These are phyloP conservation scores for Solanum chaucha DNA, from an alignment of 257 asterid genomes.

Conservation along the genomic window DNA sequence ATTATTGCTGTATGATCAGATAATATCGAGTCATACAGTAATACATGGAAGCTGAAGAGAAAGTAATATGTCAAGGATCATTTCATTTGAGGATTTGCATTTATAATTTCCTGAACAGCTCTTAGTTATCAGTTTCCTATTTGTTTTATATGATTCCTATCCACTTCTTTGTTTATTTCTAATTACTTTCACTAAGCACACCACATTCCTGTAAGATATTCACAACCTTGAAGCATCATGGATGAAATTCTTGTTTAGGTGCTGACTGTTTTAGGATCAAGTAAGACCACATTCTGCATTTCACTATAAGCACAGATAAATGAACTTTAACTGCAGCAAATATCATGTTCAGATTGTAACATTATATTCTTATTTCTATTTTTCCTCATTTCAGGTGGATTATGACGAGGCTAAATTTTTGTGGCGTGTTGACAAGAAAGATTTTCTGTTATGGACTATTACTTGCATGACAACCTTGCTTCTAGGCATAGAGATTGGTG, in stretches of 20 bases:
- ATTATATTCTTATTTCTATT: slow-evolving; percentile 1
- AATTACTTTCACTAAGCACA: neutral
- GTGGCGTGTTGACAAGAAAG: slow-evolving; percentile 92
- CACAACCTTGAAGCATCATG: neutral
- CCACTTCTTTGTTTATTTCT: neutral
- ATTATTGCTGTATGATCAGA: neutral
- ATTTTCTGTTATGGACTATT: slow-evolving; percentile 84
- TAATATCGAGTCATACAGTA: neutral
- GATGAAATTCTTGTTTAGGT: neutral
- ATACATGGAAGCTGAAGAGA: neutral
- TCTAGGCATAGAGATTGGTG: slow-evolving; percentile 97
- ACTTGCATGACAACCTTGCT: slow-evolving; percentile 75
- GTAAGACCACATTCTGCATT: neutral
- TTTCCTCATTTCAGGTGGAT: slow-evolving; percentile 69
- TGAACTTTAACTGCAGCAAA: neutral
- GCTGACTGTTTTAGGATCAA: neutral
- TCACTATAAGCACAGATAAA: neutral
- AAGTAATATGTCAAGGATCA: neutral
- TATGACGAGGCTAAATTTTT: slow-evolving; percentile 85
- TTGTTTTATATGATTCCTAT: neutral
- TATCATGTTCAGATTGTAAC: slow-evolving; percentile 10
- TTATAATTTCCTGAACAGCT: neutral
- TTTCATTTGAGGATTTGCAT: neutral
- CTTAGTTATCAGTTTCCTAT: neutral
- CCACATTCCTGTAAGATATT: neutral